These are phyloP conservation scores for Penicillium digitatum DNA, from an alignment of 2,329 filamentous ascomycete genomes.

Conservation along the genomic window DNA sequence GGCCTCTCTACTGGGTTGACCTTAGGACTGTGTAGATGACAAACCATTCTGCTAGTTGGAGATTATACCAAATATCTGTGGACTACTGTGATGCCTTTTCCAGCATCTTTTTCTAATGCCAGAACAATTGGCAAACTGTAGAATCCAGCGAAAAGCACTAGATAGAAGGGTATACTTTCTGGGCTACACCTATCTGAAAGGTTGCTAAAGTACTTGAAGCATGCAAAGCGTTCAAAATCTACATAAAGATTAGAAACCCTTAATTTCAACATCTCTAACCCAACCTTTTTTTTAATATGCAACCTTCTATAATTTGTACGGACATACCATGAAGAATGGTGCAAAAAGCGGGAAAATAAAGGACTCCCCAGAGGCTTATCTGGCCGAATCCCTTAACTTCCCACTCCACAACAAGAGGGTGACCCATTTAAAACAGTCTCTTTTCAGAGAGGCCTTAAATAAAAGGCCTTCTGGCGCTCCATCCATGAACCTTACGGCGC, in stretches of 20 bases:
- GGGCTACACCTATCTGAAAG: no score
- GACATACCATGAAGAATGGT: conserved; percentile 5
- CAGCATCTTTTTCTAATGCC: background rate
- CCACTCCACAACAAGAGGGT: conserved; percentile 2
- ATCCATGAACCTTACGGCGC: conserved; percentile 25
- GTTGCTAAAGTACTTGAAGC: no score
- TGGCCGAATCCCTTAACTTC: conserved; percentile 24
- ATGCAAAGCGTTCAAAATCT: no score
- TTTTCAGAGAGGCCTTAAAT: background rate
- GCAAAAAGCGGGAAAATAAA: conserved; percentile 15
- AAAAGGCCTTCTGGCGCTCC: conserved; percentile 9
- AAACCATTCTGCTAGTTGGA: background rate
- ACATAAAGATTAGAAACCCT: background rate
- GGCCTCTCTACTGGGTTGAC: background rate
- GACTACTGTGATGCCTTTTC: background rate
- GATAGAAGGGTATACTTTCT: no score
- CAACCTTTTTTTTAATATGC: background rate
- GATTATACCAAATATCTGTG: background rate
- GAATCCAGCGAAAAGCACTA: no score
- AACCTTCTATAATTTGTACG: background rate
- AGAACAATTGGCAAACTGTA: no score
- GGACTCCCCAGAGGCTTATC: conserved; percentile 29
- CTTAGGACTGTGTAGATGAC: background rate
- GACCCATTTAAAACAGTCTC: background rate
- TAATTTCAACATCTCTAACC: background rate